A percentile compares a stretch with the other conserved stretches of the same genome.
Conservation (phyloP, 1,139 yeast species). For the Yamadazyma diospyri region DNA sequence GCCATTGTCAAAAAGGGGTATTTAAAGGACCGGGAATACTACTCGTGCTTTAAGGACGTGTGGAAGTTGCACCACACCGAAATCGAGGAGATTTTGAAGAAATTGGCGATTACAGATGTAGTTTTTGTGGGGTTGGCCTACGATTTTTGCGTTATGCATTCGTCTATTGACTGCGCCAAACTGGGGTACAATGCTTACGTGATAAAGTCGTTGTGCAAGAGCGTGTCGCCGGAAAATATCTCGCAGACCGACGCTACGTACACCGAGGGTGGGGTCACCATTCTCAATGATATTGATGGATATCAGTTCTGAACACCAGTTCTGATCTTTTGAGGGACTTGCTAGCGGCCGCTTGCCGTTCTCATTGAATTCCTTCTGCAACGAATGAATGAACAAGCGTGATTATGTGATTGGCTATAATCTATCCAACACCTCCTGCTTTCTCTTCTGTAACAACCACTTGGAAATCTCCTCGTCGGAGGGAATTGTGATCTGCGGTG, state of each 20-base stretch:
- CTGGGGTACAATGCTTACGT: conserved; percentile 65
- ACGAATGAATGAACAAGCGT: neutral
- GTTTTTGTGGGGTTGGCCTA: conserved; percentile 79
- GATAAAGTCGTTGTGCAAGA: conserved; percentile 44
- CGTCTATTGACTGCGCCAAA: conserved; percentile 64
- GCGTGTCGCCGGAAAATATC: conserved; percentile 32
- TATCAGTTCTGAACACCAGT: conserved; percentile 9
- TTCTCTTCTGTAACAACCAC: conserved; percentile 45
- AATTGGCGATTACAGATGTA: conserved; percentile 52
- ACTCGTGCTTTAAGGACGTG: conserved; percentile 82
- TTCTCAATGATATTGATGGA: conserved; percentile 16
- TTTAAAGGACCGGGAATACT: conserved; percentile 71
- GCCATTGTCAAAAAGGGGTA: conserved; percentile 66
- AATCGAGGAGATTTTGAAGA: conserved; percentile 44
- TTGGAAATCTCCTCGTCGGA: conserved; percentile 38
- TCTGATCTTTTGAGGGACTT: neutral
- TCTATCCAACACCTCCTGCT: conserved; percentile 38
- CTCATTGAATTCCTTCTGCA: too few relatives aligned
- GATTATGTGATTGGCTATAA: neutral
- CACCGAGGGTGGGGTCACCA: conserved; percentile 24
- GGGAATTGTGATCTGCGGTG: conserved; percentile 23
- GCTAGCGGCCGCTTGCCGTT: too few relatives aligned
- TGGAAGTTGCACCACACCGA: conserved; percentile 76
- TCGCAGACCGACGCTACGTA: conserved; percentile 28
- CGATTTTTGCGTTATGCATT: conserved; percentile 78